phyloP scores from a whole-genome alignment of 495 filamentous ascomycete genomes.

The Endocarpon pusillum region DNA sequence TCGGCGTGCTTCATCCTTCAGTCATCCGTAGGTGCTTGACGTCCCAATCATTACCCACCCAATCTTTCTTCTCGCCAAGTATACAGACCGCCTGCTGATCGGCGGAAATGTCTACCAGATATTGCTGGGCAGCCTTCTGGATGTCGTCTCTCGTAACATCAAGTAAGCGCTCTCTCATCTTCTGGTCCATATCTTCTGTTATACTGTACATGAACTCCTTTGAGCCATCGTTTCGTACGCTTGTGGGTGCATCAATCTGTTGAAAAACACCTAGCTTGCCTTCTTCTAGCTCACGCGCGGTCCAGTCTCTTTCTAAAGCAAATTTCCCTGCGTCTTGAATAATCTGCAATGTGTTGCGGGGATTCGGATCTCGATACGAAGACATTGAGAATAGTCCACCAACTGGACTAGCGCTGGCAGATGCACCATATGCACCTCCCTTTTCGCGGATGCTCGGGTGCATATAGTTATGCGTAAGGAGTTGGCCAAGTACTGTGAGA shows the following conservation, averaged over 20 bases:
- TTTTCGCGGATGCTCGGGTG: slow-evolving; percentile 98
- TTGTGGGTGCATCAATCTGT: slow-evolving; percentile 76
- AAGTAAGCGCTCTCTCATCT: slow-evolving; percentile 66
- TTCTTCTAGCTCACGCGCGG: slow-evolving; percentile 75
- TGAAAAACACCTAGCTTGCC: slow-evolving; percentile 94
- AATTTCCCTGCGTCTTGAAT: slow-evolving; percentile 71
- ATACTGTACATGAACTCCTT: slow-evolving; percentile 69
- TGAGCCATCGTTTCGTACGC: slow-evolving; percentile 80
- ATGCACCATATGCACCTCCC: slow-evolving; percentile 88
- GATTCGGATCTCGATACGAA: slow-evolving; percentile 95
- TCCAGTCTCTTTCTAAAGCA: slow-evolving; percentile 73
- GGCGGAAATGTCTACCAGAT: slow-evolving; percentile 53
- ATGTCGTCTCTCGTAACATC: slow-evolving; percentile 76
- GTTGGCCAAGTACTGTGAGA: slow-evolving; percentile 74
- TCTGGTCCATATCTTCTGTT: slow-evolving; percentile 77
- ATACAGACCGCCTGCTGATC: slow-evolving; percentile 37
- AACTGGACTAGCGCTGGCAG: slow-evolving; percentile 61
- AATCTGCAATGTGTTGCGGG: slow-evolving; percentile 68
- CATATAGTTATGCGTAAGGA: slow-evolving; percentile 92
- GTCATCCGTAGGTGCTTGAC: slow-evolving; percentile 26
- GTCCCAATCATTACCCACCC: slow-evolving; percentile 38
- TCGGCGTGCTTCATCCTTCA: slow-evolving; percentile 1
- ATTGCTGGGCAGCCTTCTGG: slow-evolving; percentile 61
- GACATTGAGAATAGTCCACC: slow-evolving; percentile 86
- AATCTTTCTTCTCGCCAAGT: slow-evolving; percentile 71